Conservation (phyloP, 2,329 filamentous ascomycete genomes). For the Exophiala alcalophila region DNA sequence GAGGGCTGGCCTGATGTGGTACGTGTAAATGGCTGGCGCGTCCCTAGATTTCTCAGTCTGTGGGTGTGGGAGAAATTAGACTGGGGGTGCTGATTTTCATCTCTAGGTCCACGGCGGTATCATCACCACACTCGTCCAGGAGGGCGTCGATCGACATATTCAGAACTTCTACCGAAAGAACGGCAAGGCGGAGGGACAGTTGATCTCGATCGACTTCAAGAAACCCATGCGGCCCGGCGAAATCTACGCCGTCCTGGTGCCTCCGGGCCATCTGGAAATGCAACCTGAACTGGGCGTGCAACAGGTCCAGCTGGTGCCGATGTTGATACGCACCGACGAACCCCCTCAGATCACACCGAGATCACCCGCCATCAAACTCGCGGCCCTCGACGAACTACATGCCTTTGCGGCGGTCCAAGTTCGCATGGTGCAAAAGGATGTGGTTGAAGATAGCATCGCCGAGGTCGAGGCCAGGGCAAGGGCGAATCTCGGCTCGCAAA, state of each 20-base stretch:
- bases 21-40: constrained; percentile 37
- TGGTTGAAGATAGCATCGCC: constrained; percentile 6
- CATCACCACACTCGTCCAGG: constrained; percentile 66
- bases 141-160: constrained; percentile 54
- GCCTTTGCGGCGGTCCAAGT: constrained; percentile 20
- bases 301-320: constrained; percentile 32
- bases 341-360: constrained; percentile 41
- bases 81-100: constrained; percentile 10
- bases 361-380: constrained; percentile 13
- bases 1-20: constrained; percentile 67
- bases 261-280: constrained; percentile 35
- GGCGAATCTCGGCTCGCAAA: constrained; percentile 1
- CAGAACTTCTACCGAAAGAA: constrained; percentile 20
- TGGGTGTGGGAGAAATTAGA: not conserved
- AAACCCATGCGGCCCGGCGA: constrained; percentile 57
- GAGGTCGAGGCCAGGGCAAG: constrained; percentile 13
- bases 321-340: constrained; percentile 42
- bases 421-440: constrained; percentile 9
- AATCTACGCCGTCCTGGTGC: constrained; percentile 59
- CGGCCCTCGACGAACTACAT: constrained; percentile 14
- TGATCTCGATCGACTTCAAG: constrained; percentile 62
- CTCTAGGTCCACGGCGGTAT: constrained; percentile 61
- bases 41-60: not conserved
- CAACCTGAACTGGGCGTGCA: constrained; percentile 6
- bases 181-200: constrained; percentile 49